These are phyloP conservation scores for Penicillium aurantiogriseum DNA, from an alignment of 2,329 filamentous ascomycete species.

Conservation along the genomic window DNA sequence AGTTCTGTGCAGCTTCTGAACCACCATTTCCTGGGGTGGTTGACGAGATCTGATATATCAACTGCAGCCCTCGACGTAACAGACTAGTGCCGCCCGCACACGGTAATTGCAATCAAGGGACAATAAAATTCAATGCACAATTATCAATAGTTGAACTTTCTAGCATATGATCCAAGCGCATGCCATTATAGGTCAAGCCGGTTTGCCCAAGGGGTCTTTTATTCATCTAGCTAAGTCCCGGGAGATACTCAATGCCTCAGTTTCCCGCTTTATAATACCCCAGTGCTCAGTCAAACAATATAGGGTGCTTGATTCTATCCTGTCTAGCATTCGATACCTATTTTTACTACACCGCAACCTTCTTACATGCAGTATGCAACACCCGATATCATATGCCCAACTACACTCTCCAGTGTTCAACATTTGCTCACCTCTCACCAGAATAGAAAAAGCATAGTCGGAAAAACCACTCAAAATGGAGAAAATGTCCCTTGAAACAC, in stretches of 20 bases:
- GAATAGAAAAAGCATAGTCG: not conserved
- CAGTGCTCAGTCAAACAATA: not conserved
- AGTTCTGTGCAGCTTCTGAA: not conserved
- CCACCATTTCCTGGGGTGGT: not conserved
- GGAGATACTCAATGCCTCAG: not conserved
- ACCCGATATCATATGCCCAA: not conserved
- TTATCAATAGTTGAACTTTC: constrained; percentile 2
- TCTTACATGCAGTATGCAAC: not conserved
- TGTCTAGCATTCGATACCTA: not conserved
- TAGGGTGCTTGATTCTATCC: not conserved
- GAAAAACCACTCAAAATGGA: not conserved
- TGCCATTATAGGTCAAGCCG: not conserved
- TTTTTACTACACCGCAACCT: not conserved
- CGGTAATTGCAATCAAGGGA: constrained; percentile 9
- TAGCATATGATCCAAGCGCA: constrained; percentile 6
- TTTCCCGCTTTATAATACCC: not conserved
- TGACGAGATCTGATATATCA: constrained; percentile 5
- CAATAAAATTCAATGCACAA: not conserved
- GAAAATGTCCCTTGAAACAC: constrained; percentile 1
- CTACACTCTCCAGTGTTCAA: not conserved
- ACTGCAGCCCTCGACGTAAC: not conserved
- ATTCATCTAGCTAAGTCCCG: not conserved
- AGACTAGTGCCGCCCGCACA: constrained; percentile 1
- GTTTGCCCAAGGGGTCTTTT: not conserved
- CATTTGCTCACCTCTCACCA: not conserved